These are phyloP conservation scores for Zopfochytrium polystomum DNA, from an alignment of 371 early-diverging fungal species.

Conservation along the genomic window DNA sequence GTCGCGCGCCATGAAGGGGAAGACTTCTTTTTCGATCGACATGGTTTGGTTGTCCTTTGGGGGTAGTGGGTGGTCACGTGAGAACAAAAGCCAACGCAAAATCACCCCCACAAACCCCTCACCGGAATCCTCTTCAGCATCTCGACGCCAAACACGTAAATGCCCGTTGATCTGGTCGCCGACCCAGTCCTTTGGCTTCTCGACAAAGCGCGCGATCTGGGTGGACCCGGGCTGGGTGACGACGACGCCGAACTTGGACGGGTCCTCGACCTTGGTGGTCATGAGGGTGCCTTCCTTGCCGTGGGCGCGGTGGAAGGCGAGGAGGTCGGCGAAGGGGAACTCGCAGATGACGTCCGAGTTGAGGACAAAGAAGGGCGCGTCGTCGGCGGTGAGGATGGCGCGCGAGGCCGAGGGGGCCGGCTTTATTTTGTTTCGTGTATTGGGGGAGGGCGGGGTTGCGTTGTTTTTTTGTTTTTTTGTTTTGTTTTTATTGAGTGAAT, in stretches of 20 bases:
- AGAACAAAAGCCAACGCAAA: too few relatives aligned
- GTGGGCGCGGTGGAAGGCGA: conserved; percentile 81
- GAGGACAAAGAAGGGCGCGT: conserved; percentile 95
- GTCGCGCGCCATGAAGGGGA: conserved; percentile 90
- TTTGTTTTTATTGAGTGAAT: background rate
- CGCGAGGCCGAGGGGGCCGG: conserved; percentile 96
- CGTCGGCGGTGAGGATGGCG: conserved; percentile 83
- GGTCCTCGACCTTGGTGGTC: conserved; percentile 96
- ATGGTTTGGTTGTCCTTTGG: conserved; percentile 77
- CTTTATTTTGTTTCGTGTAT: conserved; percentile 37
- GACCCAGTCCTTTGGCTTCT: conserved; percentile 95
- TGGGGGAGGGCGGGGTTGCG: too few relatives aligned
- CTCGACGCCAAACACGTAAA: conserved; percentile 92
- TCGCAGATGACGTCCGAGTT: conserved; percentile 99
- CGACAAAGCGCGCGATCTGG: conserved; percentile 92
- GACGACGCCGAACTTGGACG: conserved; percentile 96
- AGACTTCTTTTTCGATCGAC: conserved; percentile 98
- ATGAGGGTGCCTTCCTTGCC: conserved; percentile 92
- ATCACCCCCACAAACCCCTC: too few relatives aligned
- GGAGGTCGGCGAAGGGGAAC: conserved; percentile 91
- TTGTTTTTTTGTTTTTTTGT: too few relatives aligned
- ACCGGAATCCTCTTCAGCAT: conserved; percentile 90
- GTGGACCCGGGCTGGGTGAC: conserved; percentile 59
- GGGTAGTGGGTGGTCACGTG: background rate
- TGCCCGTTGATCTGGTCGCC: conserved; percentile 99